Evolutionary conservation across 192 early-diverging fungal genomes (phyloP).

Genomic region (Backusella tuberculispora): DNA sequence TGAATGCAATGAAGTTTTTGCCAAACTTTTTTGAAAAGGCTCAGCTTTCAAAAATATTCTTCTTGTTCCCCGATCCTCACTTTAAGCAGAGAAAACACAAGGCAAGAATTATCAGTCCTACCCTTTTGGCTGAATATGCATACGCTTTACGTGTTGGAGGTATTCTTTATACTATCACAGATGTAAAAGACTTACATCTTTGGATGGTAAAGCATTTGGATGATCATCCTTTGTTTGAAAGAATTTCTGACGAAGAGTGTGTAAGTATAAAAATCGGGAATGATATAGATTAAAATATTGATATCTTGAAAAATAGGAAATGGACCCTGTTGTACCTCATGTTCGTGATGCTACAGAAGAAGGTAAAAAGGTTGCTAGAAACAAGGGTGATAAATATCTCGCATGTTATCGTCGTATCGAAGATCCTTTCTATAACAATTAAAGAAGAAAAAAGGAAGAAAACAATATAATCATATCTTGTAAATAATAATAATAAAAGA

Average conservation of each 20-base stretch:
- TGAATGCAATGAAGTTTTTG: slow-evolving; percentile 99
- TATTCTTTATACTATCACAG: slow-evolving; percentile 95
- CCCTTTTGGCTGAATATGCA: slow-evolving; percentile 95
- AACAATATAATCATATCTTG: background rate
- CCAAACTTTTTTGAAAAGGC: slow-evolving; percentile 98
- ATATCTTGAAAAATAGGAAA: slow-evolving; percentile 45
- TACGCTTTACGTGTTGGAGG: slow-evolving; percentile 89
- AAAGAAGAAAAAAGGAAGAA: background rate
- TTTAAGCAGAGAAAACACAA: slow-evolving; percentile 99
- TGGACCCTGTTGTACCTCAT: slow-evolving; percentile 84
- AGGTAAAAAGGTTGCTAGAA: slow-evolving; percentile 96
- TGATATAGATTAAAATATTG: background rate
- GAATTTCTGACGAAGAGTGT: slow-evolving; percentile 76
- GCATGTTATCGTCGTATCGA: slow-evolving; percentile 82
- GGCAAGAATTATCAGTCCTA: slow-evolving; percentile 85
- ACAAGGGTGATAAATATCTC: slow-evolving; percentile 93
- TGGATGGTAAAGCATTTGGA: slow-evolving; percentile 98
- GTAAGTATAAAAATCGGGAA: slow-evolving; percentile 39
- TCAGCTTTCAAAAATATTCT: slow-evolving; percentile 93
- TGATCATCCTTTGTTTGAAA: slow-evolving; percentile 91
- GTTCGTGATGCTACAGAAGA: slow-evolving; percentile 94
- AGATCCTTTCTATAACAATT: slow-evolving; percentile 49
- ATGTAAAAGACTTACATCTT: slow-evolving; percentile 88
- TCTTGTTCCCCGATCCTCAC: slow-evolving; percentile 99
- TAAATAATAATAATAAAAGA: slow-evolving; percentile 9